A percentile compares a stretch with the other conserved stretches of the same genome.
Conservation (phyloP, 345 rosid genomes). For the Leavenworthia alabamica region DNA sequence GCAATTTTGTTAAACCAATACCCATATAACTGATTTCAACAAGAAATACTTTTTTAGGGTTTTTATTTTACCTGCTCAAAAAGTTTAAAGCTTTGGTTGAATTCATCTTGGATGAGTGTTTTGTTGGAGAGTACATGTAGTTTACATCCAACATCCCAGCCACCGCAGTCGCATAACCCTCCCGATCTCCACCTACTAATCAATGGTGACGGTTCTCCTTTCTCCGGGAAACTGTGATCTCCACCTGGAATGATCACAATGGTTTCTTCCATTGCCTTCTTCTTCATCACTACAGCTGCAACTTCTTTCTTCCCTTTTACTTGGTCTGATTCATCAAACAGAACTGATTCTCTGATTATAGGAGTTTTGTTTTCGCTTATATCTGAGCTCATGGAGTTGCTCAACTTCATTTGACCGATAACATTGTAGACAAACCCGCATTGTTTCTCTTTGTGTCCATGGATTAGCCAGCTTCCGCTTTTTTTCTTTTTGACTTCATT, state of each 20-base stretch:
- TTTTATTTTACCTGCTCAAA: constrained; percentile 46
- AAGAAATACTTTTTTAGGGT: not conserved
- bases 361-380: constrained; percentile 3
- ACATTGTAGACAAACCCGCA: constrained; percentile 43
- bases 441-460: constrained; percentile 52
- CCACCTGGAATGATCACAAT: constrained; percentile 71
- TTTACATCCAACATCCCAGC: constrained; percentile 95
- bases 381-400: constrained; percentile 28
- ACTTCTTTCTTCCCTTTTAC: constrained; percentile 3
- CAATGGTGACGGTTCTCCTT: constrained; percentile 70
- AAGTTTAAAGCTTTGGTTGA: no score
- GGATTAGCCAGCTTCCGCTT: constrained; percentile 70
- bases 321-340: constrained; percentile 52
- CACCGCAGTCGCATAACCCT: constrained; percentile 93
- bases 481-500: constrained; percentile 57
- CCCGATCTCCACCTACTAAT: constrained; percentile 71
- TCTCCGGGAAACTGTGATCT: constrained; percentile 58
- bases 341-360: constrained; percentile 49
- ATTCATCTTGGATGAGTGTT: constrained; percentile 15
- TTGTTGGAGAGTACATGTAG: constrained; percentile 45
- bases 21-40: no score
- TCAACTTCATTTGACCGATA: constrained; percentile 62
- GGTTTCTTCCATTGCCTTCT: not conserved
- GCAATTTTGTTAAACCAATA: no score
- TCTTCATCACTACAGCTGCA: constrained; percentile 28